Percentiles rank a stretch among this genome's conserved stretches.
phyloP scores from a whole-genome alignment of 2,329 filamentous ascomycete genomes.

The Rutstroemia sp. region DNA sequence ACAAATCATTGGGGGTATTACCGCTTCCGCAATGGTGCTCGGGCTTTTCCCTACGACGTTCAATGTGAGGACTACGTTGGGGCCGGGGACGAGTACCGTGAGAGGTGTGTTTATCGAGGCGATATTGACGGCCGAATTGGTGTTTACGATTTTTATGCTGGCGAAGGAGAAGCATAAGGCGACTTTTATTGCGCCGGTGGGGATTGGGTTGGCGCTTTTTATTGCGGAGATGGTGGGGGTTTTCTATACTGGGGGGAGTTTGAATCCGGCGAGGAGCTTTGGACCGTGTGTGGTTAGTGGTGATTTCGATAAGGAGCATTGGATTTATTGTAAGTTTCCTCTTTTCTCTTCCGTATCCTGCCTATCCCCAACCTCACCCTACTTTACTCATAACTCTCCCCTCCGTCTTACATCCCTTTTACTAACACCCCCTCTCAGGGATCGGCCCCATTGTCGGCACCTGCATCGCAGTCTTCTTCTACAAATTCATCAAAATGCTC shows the following conservation, averaged over 20 bases:
- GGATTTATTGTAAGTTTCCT: conserved; percentile 35
- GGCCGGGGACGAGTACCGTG: conserved; percentile 32
- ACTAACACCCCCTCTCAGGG: conserved; percentile 21
- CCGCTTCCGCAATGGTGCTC: conserved; percentile 32
- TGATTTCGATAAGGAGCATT: conserved; percentile 37
- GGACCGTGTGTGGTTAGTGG: conserved; percentile 39
- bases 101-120: conserved; percentile 45
- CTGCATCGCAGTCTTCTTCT: conserved; percentile 40
- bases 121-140: conserved; percentile 39
- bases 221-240: conserved; percentile 40
- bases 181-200: conserved; percentile 41
- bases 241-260: conserved; percentile 40
- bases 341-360: background rate
- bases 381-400: background rate
- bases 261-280: conserved; percentile 42
- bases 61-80: conserved; percentile 36
- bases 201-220: conserved; percentile 40
- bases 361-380: background rate
- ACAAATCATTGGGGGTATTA: conserved; percentile 31
- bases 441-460: conserved; percentile 44
- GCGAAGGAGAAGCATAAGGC: conserved; percentile 41
- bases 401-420: no score
- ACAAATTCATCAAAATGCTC: conserved; percentile 41
- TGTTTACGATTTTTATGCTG: conserved; percentile 44
- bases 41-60: conserved; percentile 34